Percentiles rank a stretch among this genome's conserved stretches.
Evolutionary conservation across 164 flowering plant genomes (phyloP).

Genomic region (Vitis rotundifolia): DNA sequence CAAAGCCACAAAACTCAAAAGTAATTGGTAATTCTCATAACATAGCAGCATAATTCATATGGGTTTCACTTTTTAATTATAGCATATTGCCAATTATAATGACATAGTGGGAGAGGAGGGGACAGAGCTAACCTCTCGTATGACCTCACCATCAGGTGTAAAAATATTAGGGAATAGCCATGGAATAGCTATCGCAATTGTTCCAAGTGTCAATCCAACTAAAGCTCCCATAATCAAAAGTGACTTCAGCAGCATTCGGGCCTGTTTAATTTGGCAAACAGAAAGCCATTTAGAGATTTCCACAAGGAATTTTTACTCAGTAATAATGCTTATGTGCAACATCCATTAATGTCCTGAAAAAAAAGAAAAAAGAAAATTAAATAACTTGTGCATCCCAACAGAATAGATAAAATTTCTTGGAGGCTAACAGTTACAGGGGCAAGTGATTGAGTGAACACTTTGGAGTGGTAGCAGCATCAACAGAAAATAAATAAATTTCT

Average conservation of each 20-base stretch:
- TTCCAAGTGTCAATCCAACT: slow-evolving; percentile 61
- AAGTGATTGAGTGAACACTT: no score
- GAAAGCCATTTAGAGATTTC: not conserved
- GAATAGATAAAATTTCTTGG: no score
- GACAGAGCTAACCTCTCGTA: slow-evolving; percentile 60
- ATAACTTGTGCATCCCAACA: not conserved
- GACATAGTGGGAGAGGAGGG: no score
- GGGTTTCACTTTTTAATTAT: no score
- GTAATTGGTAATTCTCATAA: not conserved
- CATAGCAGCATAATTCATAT: not conserved
- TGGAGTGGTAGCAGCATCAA: not conserved
- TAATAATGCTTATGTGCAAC: no score
- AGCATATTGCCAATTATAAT: no score
- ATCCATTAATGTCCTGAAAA: not conserved
- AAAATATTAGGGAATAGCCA: slow-evolving; percentile 77
- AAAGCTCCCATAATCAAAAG: slow-evolving; percentile 78
- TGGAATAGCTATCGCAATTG: slow-evolving; percentile 67
- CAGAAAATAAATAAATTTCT: not conserved
- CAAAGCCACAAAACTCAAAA: not conserved
- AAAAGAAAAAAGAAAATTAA: not conserved
- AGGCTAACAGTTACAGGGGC: no score
- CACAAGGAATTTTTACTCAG: no score
- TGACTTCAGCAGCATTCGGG: slow-evolving; percentile 72
- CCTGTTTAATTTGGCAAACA: slow-evolving; percentile 45
- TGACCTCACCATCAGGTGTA: slow-evolving; percentile 60